These are phyloP conservation scores for Periglandula ipomoeae DNA, from an alignment of 2,329 filamentous ascomycete genomes.

Conservation along the genomic window DNA sequence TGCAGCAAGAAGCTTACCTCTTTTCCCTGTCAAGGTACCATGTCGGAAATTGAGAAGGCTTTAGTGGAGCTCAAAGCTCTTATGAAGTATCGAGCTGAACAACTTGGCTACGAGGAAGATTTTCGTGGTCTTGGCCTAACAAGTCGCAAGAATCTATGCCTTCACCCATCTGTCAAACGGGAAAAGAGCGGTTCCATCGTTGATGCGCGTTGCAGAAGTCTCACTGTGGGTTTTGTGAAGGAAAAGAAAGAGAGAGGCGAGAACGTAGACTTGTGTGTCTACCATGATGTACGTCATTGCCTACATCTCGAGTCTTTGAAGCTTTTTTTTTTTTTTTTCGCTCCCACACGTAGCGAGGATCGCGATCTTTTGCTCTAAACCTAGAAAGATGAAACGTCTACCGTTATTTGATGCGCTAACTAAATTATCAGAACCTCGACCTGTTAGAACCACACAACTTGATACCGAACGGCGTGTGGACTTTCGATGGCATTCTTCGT, in stretches of 20 bases:
- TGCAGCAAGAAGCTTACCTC: background rate
- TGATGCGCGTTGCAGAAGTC: constrained; percentile 87
- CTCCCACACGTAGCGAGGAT: background rate
- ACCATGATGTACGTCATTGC: constrained; percentile 64
- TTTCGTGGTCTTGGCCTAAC: constrained; percentile 88
- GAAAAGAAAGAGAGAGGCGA: constrained; percentile 96
- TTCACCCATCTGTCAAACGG: constrained; percentile 90
- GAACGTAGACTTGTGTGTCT: constrained; percentile 87
- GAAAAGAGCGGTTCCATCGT: constrained; percentile 94
- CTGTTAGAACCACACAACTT: constrained; percentile 90
- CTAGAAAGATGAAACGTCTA: background rate
- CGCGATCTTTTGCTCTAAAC: background rate
- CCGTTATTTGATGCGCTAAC: background rate
- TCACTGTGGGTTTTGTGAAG: constrained; percentile 94
- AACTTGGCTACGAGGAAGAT: constrained; percentile 86
- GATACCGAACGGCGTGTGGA: constrained; percentile 91
- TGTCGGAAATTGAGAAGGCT: constrained; percentile 99
- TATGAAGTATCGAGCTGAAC: constrained; percentile 88
- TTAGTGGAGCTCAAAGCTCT: constrained; percentile 81
- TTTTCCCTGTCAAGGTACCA: constrained; percentile 51
- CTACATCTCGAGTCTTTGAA: background rate
- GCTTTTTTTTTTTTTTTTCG: background rate
- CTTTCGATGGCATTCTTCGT: constrained; percentile 74
- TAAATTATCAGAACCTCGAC: constrained; percentile 63
- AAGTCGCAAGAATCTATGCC: constrained; percentile 92